phyloP scores from a whole-genome alignment of 805 yeast genomes.

The Hanseniaspora pseudoguilliermondii region DNA sequence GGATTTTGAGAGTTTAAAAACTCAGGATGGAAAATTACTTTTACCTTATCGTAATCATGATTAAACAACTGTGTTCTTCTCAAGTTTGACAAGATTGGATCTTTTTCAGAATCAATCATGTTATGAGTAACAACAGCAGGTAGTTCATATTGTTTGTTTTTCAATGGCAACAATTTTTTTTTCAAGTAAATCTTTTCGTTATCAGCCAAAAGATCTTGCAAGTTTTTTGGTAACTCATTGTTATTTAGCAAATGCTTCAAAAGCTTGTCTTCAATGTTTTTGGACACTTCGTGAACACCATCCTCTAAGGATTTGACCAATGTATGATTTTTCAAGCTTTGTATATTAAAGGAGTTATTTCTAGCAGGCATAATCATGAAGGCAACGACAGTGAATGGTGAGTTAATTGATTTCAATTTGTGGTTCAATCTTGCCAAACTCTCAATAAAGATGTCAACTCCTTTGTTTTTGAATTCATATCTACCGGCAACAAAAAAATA shows the following conservation, averaged over 20 bases:
- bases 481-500: conserved; percentile 96
- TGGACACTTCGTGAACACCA: conserved; percentile 79
- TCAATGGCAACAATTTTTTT: conserved; percentile 84
- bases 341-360: conserved; percentile 87
- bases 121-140: conserved; percentile 97
- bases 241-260: conserved; percentile 69
- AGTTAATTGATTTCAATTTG: conserved; percentile 63
- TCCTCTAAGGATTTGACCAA: conserved; percentile 82
- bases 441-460: conserved; percentile 90
- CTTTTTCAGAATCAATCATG: conserved; percentile 83
- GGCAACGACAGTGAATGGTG: conserved; percentile 88
- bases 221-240: conserved; percentile 43
- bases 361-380: conserved; percentile 97
- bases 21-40: conserved; percentile 95
- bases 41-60: conserved; percentile 79
- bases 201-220: conserved; percentile 73
- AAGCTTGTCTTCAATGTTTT: conserved; percentile 70
- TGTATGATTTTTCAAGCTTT: conserved; percentile 91
- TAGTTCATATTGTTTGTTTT: conserved; percentile 53
- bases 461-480: conserved; percentile 91
- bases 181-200: conserved; percentile 81
- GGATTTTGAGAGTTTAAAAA: conserved; percentile 91
- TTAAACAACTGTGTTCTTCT: conserved; percentile 86
- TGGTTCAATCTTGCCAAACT: conserved; percentile 85
- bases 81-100: conserved; percentile 83